These are phyloP conservation scores for Rhynchospora breviuscula DNA, from an alignment of 176 grass and related monocot species.

Conservation along the genomic window DNA sequence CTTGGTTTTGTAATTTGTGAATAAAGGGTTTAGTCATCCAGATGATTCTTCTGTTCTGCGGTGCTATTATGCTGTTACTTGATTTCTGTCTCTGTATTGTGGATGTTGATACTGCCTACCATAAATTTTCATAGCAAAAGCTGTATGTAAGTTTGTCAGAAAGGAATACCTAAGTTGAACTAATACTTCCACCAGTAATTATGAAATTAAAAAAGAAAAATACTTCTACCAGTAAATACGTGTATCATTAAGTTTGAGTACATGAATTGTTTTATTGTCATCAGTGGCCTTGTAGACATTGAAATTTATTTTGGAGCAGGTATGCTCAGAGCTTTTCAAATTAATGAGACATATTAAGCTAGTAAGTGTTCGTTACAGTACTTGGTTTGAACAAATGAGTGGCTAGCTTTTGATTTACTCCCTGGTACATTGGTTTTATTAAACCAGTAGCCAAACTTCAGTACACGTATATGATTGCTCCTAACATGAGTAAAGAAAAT, in stretches of 20 bases:
- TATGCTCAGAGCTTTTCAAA: background rate
- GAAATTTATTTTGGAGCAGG: background rate
- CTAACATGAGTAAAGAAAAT: no score
- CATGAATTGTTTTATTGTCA: background rate
- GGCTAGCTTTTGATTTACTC: background rate
- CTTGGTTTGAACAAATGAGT: background rate
- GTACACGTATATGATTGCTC: no score
- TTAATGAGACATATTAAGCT: background rate
- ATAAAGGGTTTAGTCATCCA: conserved; percentile 8
- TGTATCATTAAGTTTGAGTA: background rate
- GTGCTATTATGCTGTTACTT: background rate
- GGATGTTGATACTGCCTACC: background rate
- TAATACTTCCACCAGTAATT: background rate
- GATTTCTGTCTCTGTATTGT: background rate
- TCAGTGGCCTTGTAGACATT: background rate
- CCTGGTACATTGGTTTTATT: background rate
- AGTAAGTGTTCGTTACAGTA: background rate
- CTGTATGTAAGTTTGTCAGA: background rate
- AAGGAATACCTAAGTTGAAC: background rate
- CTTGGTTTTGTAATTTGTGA: conserved; percentile 19
- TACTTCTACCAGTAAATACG: background rate
- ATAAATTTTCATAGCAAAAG: background rate
- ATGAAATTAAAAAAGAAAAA: background rate
- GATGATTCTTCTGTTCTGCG: background rate
- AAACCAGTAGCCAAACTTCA: background rate